Evolutionary conservation across 495 filamentous ascomycete species (phyloP).

Genomic region (Penicillium cataractarum): DNA sequence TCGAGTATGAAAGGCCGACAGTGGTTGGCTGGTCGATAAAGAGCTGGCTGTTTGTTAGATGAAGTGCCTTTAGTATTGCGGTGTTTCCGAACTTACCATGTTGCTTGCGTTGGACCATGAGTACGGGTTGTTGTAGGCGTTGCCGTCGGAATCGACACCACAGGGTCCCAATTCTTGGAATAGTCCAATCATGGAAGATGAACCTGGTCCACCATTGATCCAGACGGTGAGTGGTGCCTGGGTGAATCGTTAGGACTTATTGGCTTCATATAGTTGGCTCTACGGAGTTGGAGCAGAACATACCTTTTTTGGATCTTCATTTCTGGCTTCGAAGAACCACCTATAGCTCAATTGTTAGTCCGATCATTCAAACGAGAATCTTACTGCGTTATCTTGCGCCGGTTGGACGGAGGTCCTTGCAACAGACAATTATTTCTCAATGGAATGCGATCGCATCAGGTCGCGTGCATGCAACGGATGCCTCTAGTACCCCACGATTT

Average conservation of each 20-base stretch:
- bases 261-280: neutral
- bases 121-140: conserved; percentile 60
- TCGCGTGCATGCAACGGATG: neutral
- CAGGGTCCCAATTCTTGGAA: conserved; percentile 69
- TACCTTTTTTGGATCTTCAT: conserved; percentile 48
- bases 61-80: neutral
- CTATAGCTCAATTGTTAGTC: conserved; percentile 6
- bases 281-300: neutral
- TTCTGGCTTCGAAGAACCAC: conserved; percentile 67
- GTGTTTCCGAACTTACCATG: conserved; percentile 41
- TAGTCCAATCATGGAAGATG: conserved; percentile 63
- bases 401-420: too few species aligned
- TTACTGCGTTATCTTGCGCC: neutral
- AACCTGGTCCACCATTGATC: conserved; percentile 64
- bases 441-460: neutral
- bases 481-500: neutral
- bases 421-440: neutral
- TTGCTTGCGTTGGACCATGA: conserved; percentile 61
- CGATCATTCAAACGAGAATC: neutral
- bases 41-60: conserved; percentile 14
- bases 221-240: conserved; percentile 62
- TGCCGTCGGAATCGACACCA: conserved; percentile 51
- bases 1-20: conserved; percentile 63
- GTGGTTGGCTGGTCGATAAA: conserved; percentile 64
- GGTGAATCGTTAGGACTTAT: neutral